phyloP scores from a whole-genome alignment of 1,284 basidiomycete genomes.

The Irpex lacteus region DNA sequence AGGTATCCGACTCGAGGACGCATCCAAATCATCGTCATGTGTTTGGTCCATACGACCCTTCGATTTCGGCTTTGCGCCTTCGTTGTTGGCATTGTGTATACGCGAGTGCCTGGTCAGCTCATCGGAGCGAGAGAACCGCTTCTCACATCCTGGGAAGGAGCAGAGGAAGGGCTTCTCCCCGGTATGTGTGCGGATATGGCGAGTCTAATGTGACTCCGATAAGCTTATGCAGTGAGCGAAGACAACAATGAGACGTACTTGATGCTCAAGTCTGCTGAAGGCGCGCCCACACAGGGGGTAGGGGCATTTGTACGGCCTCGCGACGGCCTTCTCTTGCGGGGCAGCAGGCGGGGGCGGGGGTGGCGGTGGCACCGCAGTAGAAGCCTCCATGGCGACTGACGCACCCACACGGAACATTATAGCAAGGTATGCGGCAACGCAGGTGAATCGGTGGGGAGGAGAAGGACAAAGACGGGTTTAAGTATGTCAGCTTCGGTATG shows the following conservation, averaged over 20 bases:
- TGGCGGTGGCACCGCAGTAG: constrained; percentile 23
- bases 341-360: constrained; percentile 19
- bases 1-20: constrained; percentile 15
- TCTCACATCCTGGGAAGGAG: constrained; percentile 93
- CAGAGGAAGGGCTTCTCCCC: constrained; percentile 97
- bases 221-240: constrained; percentile 11
- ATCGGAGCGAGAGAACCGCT: constrained; percentile 96
- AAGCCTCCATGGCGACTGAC: constrained; percentile 11
- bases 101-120: constrained; percentile 95
- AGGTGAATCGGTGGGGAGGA: constrained; percentile 1
- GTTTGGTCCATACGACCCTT: constrained; percentile 34
- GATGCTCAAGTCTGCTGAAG: constrained; percentile 90
- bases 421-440: neutral
- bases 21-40: constrained; percentile 33
- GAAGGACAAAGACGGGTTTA: constrained; percentile 1
- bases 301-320: constrained; percentile 93
- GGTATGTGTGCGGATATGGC: constrained; percentile 97
- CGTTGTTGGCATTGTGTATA: constrained; percentile 74
- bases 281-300: constrained; percentile 89
- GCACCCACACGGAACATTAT: constrained; percentile 7
- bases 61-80: constrained; percentile 15
- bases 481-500: neutral
- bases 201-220: constrained; percentile 59
- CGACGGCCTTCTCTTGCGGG: constrained; percentile 49
- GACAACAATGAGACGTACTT: constrained; percentile 50